A percentile compares a stretch with the other conserved stretches of the same genome.
Evolutionary conservation across 176 grass and related monocot species (phyloP).

Genomic region (Oryza australiensis): DNA sequence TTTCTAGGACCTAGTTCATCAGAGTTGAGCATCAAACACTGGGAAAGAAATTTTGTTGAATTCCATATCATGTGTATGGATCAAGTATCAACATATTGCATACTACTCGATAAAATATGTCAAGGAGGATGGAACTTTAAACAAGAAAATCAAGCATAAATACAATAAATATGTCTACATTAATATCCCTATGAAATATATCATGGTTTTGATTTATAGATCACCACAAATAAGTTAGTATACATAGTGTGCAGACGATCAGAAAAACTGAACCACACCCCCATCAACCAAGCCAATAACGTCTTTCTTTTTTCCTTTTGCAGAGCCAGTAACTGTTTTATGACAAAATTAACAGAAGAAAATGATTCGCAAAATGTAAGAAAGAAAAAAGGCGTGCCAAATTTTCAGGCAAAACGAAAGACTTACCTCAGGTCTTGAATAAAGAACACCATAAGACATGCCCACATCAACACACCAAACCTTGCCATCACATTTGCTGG

Average conservation of each 20-base stretch:
- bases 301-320: too few relatives aligned
- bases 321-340: neutral
- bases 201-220: neutral
- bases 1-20: conserved; percentile 81
- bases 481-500: conserved; percentile 80
- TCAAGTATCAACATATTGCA: neutral
- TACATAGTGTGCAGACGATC: neutral
- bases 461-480: conserved; percentile 96
- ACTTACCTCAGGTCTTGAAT: conserved; percentile 92
- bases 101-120: neutral
- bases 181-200: neutral
- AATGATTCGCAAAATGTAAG: conserved; percentile 1
- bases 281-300: too few relatives aligned
- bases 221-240: neutral
- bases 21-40: conserved; percentile 20
- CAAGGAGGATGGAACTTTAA: neutral
- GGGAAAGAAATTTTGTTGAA: neutral
- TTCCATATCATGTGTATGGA: too few relatives aligned
- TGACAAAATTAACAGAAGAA: neutral
- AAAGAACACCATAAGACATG: conserved; percentile 88
- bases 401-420: neutral
- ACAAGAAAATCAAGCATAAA: neutral
- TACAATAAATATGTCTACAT: neutral
- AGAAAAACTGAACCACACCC: neutral
- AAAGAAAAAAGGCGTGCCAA: neutral